phyloP scores from a whole-genome alignment of 345 rosid genomes.

The Linum trigynum region DNA sequence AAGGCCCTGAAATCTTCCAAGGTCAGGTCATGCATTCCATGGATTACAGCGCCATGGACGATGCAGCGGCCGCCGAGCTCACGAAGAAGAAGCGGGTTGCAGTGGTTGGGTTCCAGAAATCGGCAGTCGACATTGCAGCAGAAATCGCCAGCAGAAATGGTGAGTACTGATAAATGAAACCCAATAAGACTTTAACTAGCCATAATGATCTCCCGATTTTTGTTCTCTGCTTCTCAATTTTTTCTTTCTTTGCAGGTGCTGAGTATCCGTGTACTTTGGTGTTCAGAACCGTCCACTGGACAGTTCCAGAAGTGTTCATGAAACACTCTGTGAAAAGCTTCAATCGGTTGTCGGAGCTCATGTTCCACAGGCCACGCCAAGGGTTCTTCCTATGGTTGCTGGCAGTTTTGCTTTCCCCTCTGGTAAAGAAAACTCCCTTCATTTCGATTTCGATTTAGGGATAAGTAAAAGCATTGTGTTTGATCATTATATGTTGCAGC shows the following conservation, averaged over 20 bases:
- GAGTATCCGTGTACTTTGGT: constrained; percentile 27
- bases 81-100: constrained; percentile 20
- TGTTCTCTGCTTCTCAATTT: neutral
- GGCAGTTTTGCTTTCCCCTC: constrained; percentile 21
- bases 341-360: constrained; percentile 29
- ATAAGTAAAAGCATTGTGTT: no score
- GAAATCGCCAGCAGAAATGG: constrained; percentile 23
- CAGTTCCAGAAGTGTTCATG: constrained; percentile 22
- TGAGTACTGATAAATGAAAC: neutral
- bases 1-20: constrained; percentile 28
- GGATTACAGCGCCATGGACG: constrained; percentile 28
- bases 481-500: constrained; percentile 12
- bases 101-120: constrained; percentile 31
- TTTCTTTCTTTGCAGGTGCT: constrained; percentile 7
- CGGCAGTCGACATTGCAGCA: constrained; percentile 28
- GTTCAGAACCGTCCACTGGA: constrained; percentile 26
- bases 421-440: constrained; percentile 15
- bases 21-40: constrained; percentile 33
- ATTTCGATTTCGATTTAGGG: no score
- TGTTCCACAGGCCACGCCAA: constrained; percentile 41
- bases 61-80: constrained; percentile 14
- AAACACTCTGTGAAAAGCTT: constrained; percentile 3
- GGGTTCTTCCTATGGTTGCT: constrained; percentile 24
- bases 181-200: neutral
- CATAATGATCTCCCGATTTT: neutral